Evolutionary conservation across 148 eudicot genomes (phyloP), one percentile per base, ranked within the genome.

Genomic region (Vaccinium corymbosum): DNA sequence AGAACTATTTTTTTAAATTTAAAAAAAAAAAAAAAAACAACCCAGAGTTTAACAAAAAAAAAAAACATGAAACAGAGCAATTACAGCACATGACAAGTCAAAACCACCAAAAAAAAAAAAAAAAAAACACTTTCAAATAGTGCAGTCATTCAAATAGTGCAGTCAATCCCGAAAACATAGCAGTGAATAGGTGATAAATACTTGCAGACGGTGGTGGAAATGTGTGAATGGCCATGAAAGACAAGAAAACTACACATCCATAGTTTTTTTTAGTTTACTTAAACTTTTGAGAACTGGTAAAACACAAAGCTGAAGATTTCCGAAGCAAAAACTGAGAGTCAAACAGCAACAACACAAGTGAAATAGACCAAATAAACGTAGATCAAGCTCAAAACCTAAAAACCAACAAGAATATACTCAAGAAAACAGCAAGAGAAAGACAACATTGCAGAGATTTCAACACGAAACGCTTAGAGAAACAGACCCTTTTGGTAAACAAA

Each of bases 361-460:
- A 29, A 29, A 68, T 12, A 13, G 73, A 13, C 19, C 38, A 29
- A 68, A 29, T 68, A 27, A 13, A 16, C 73, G 14, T 13, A 68
- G 73, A 68, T 68, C 73, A 29, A 27, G 42, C 73, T 68, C 38
- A 29, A 68, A 68, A 6, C 15, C 7, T 38, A 6, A 68, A n/a
- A 64, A 64, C 8, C 5, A 10, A 64, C 29, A 22, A 22, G 14
- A 64, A 62, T n/a, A 62, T 62, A 29, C 3, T 22, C 29, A 2
- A 68, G 8, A 52, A 29, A 12, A 3, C 16, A 12, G 17, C 3
- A 68, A 7, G 29, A 68, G 38, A 27, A 27, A 27, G 16, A 29
- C 73, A 64, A 68, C 73, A 68, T 68, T 68, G 73, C 73, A 68
- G 73, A 12, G 42, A 68, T 68, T 68, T 29, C 73, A 14, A 29